Evolutionary conservation across 192 early-diverging fungal genomes (phyloP), one percentile per base, ranked within the genome.

Genomic region (Podila clonocystis): DNA sequence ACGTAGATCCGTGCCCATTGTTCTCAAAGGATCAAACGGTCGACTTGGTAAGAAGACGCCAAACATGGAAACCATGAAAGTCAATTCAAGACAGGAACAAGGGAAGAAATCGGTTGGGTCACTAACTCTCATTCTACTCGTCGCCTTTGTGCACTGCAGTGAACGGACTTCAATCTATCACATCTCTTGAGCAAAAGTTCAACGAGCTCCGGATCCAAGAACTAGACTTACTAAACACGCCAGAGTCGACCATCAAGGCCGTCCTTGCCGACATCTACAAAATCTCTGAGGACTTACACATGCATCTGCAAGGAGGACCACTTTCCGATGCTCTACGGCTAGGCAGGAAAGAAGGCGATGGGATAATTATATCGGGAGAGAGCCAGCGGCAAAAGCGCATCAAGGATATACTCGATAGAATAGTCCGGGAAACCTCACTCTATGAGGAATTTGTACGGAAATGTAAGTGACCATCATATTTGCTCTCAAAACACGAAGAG

Each of bases 361-460:
- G 77, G 29, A 55, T 80, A 22, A 59, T 80, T 26, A 80, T 80
- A 5, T 80, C 84, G 33, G 73, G 82, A 33, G 82, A 82, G 31
- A 64, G 58, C 71, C 84, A 85, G 50, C 74, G 86, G 50, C 84
- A 86, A 50, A 75, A 77, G 57, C 79, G 86, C 11, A 85, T 90
- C 33, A 68, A 68, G 22, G 72, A 82, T 49, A 79, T 90, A 6
- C 60, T 90, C 36, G 89, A 90, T 63, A 70, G 83, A 60, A 84
- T 90, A 11, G 63, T 77, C 38, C 82, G 82, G 50, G 89, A 90
- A 41, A 85, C 86, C 34, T 88, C 86, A 9, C 75, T 90, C 9
- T 90, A 90, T 60, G 89, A 90, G 65, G 87, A 90, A 72, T 90
- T 90, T 80, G 83, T 86, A n/a, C 88, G 88, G 9, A 86, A 78